Evolutionary conservation across 192 early-diverging fungal species (phyloP), one percentile per base, ranked within the genome.

Genomic region (Linderina pennispora): DNA sequence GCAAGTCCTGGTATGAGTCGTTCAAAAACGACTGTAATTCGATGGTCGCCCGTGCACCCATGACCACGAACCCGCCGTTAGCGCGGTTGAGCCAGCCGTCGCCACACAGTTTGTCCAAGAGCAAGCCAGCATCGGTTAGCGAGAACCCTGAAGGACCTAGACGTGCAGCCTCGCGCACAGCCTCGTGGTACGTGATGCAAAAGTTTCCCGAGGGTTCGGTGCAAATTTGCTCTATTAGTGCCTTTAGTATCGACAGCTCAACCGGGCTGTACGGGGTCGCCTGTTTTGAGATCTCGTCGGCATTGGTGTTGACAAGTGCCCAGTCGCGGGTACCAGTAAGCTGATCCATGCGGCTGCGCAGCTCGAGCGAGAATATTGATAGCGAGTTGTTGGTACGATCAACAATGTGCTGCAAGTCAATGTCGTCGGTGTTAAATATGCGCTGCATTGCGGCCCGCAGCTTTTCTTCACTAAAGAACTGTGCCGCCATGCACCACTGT

Each of bases 401-500:
- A 0, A 60, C 28, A 4, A 32, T 15, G 9, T 49, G 45, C 21
- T 31, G 42, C 1, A 43, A 8, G 0, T 43, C 24, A 7, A 17
- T 19, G 17, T 35, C 26, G 15, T 26, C 33, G 3, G 24, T 26
- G 3, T 13, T 23, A 20, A 47, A 48, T 23, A 58, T 55, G 22
- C 64, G 56, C 26, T 36, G n/a, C 11, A 60, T 23, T 5, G 47
- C 25, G 8, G 50, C n/a, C 8, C 39, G 52, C 2, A 67, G 28
- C 26, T 26, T 13, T 13, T 44, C 7, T 8, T 67, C 64, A 13
- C 28, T 51, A 28, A 59, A 67, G 8, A 59, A 25, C 15, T 51
- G 55, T 10, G 56, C 42, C 10, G 64, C 50, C 64, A 67, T 67
- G 48, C 64, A 67, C 64, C 64, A 67, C 46, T 67, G 64, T 9